These are phyloP conservation scores for Pyronema domesticum DNA, from an alignment of 495 filamentous ascomycete species.

Conservation along the genomic window DNA sequence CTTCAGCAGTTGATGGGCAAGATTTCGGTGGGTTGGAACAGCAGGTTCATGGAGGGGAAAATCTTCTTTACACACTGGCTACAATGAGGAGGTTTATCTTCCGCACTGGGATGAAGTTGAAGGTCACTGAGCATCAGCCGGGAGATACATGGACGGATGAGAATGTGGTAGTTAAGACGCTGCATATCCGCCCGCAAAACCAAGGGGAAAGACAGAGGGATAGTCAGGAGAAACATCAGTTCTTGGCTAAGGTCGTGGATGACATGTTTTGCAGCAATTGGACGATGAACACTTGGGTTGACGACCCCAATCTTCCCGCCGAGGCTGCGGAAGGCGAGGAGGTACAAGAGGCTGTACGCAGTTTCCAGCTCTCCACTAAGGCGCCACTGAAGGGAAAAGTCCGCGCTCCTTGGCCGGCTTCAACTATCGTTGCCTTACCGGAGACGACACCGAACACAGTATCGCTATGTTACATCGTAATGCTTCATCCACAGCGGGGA, in stretches of 20 bases:
- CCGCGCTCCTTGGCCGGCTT: conserved; percentile 66
- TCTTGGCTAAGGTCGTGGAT: conserved; percentile 8
- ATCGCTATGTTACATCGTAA: conserved; percentile 71
- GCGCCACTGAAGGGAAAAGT: conserved; percentile 21
- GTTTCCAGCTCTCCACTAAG: conserved; percentile 15
- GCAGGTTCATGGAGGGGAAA: conserved; percentile 56
- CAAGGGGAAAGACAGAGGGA: not conserved
- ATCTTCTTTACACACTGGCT: conserved; percentile 60
- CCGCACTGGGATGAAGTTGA: conserved; percentile 56
- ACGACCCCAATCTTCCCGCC: conserved; percentile 3
- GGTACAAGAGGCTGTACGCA: not conserved
- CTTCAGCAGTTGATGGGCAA: conserved; percentile 21
- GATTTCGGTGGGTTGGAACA: conserved; percentile 28
- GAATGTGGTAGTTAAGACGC: conserved; percentile 17
- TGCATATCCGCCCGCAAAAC: conserved; percentile 12
- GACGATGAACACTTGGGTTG: conserved; percentile 22
- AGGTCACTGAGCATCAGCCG: conserved; percentile 41
- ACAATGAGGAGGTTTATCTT: conserved; percentile 76
- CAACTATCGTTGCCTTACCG: conserved; percentile 44
- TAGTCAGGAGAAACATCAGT: not conserved
- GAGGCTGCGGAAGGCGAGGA: not conserved
- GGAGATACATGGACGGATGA: conserved; percentile 11
- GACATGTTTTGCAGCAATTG: conserved; percentile 21
- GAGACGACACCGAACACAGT: conserved; percentile 40
- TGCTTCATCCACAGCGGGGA: conserved; percentile 53